These are phyloP conservation scores for Anacardium occidentale DNA, from an alignment of 345 rosid genomes.

Conservation along the genomic window DNA sequence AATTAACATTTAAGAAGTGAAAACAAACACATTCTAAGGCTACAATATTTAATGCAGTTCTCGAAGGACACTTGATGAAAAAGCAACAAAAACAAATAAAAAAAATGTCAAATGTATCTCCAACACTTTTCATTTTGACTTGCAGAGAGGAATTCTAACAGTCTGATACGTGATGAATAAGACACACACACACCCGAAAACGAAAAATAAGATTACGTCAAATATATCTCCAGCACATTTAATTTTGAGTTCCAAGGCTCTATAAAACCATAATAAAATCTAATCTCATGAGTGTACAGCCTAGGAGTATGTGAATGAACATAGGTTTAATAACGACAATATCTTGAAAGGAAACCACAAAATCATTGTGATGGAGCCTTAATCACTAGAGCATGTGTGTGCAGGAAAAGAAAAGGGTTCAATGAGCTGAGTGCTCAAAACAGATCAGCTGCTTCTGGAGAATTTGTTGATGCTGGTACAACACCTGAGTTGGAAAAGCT, in stretches of 20 bases:
- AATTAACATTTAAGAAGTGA: too few species aligned
- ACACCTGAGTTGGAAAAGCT: too few species aligned
- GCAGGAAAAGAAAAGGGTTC: too few species aligned
- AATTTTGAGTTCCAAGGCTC: neutral
- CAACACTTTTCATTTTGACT: conserved; percentile 1
- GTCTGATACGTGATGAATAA: too few species aligned
- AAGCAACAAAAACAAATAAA: neutral
- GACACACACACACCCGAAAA: too few species aligned
- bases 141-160: neutral
- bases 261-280: neutral
- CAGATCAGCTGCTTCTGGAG: too few species aligned
- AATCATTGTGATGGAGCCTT: too few species aligned
- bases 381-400: too few species aligned
- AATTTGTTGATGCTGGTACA: too few species aligned
- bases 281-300: neutral
- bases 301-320: neutral
- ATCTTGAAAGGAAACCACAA: neutral
- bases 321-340: too few species aligned
- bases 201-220: neutral
- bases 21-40: neutral
- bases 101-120: neutral
- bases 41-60: conserved; percentile 1
- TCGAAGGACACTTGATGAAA: neutral
- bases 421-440: too few species aligned
- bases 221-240: neutral